Base-by-base conservation (phyloP, 2,329 filamentous ascomycete genomes). In the Raffaelea ambrosiae region DNA sequence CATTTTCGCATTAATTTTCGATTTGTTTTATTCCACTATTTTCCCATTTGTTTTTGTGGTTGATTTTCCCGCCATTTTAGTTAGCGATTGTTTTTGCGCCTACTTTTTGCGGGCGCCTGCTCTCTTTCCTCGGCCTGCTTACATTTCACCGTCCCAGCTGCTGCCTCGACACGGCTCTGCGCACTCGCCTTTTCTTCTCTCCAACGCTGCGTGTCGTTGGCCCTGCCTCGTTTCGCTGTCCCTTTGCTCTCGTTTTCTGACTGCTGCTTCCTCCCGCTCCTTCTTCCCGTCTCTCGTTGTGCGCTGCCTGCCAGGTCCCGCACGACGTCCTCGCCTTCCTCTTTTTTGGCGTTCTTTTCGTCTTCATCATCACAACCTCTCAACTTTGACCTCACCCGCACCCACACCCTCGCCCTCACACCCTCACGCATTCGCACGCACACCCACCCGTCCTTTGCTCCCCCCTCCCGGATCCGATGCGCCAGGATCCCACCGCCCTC, bases 401-500 rank as follows among this genome's bases (percentile, higher is more conserved):
- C 26, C 26, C 26, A 29, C 7, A 29, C 13, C 13, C 26, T 9
- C 36, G 5, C n/a, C 36, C 36, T n/a, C 36, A 19, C n/a, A 9
- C 33, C 18, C 33, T n/a, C 13, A 9, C 36, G 10, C 18, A 19
- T 4, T 19, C 36, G 10, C n/a, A n/a, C 16, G 14, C 19, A n/a
- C 14, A 10, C 40, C 33, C 40, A 18, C 14, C 33, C 23, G 20
- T 5, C 39, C 33, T 31, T 20, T n/a, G 13, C 39, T 31, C 26
- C 3, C 33, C 35, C 40, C 43, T 23, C 39, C 40, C 47, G 29
- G 50, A 53, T 46, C 47, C 49, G 46, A 54, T 54, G 53, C 23
- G 49, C 42, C 13, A 40, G 42, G 29, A 20, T 16, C 35, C 35
- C 14, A 1, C 47, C 5, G 21, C 38, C 38, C 14, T 36, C 48